Evolutionary conservation across 768 basidiomycete genomes (phyloP), one percentile per base, ranked within the genome.

Genomic region (Lepiota subincarnata): DNA sequence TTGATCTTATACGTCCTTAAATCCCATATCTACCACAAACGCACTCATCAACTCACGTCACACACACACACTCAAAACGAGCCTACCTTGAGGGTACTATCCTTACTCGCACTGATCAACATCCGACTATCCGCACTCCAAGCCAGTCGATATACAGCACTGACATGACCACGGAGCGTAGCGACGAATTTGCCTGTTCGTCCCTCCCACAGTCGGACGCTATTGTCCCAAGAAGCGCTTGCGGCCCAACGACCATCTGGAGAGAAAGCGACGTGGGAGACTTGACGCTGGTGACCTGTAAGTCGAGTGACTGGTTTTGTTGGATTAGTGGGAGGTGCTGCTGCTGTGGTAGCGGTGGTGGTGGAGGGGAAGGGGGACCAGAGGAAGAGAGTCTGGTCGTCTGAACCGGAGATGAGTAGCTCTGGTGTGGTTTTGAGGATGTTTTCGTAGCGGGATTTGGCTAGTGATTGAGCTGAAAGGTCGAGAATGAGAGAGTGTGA

Each of bases 11-110:
- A 92, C 5, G 93, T 98, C 68, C 92, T 94, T 51, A 98, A 75
- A 68, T 97, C 92, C 96, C 96, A 98, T 19, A 98, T 85, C 93
- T 93, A 66, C 14, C 20, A 6, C 24, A 24, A n/a, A 20, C 16
- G 55, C 19, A 2, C 41, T 37, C 47, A 55, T 35, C 12, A 53
- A 13, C 48, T 40, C 14, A 35, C 7, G 28, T 8, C 14, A 52
- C 10, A 36, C 12, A 5, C 10, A 6, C 53, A 55, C 34, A 50
- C 46, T 41, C 37, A 43, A 42, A 11, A 63, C 83, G 43, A 38
- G 92, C 94, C 78, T 99, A 93, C 94, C 78, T 99, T 98, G 55
- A 98, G 73, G 0, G 96, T 99, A 48, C 87, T 87, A 68, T 99
- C 96, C 69, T 97, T 98, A 65, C 91, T 94, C 4, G 96, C 95